These are phyloP conservation scores for Aspergillus ochraceus DNA, from an alignment of 2,329 filamentous ascomycete genomes.

Conservation along the genomic window DNA sequence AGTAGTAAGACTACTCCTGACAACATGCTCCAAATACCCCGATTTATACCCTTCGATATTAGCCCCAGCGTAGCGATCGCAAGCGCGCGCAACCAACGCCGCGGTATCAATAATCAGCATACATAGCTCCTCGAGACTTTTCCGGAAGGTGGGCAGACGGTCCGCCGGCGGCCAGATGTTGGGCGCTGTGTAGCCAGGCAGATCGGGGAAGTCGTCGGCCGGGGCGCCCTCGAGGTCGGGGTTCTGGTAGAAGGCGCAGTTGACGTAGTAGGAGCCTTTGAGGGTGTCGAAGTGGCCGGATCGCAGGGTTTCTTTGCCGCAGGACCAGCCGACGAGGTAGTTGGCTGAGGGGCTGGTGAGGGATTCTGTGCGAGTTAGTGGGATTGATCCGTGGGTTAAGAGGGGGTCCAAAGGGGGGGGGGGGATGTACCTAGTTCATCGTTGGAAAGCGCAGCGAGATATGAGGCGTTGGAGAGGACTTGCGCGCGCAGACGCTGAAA, in stretches of 20 bases:
- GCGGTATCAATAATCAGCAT: constrained; percentile 84
- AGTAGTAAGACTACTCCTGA: constrained; percentile 79
- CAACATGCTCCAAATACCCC: constrained; percentile 83
- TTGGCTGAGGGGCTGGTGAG: constrained; percentile 51
- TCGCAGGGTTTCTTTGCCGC: constrained; percentile 63
- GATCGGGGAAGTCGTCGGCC: constrained; percentile 47
- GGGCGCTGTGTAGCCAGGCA: constrained; percentile 84
- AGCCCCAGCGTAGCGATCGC: constrained; percentile 77
- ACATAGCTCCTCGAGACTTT: constrained; percentile 73
- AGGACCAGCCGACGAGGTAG: constrained; percentile 65
- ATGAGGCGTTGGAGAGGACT: constrained; percentile 82
- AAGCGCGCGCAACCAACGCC: constrained; percentile 83
- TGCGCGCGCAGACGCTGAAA: constrained; percentile 72
- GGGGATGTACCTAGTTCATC: constrained; percentile 64
- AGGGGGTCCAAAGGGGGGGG: not conserved
- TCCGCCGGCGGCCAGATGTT: constrained; percentile 81
- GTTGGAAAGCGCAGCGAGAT: constrained; percentile 76
- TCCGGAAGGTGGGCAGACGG: constrained; percentile 72
- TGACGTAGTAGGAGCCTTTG: constrained; percentile 66
- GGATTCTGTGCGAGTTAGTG: constrained; percentile 38
- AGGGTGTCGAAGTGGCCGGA: constrained; percentile 62
- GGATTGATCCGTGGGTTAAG: no score
- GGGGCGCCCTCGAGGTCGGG: constrained; percentile 38
- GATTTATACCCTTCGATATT: constrained; percentile 75
- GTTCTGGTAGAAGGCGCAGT: constrained; percentile 56